Percentiles rank a stretch among this genome's conserved stretches.
These are phyloP conservation scores for Globisporangium cederbergense DNA, from an alignment of 352 stramenopile genomes.

Conservation along the genomic window DNA sequence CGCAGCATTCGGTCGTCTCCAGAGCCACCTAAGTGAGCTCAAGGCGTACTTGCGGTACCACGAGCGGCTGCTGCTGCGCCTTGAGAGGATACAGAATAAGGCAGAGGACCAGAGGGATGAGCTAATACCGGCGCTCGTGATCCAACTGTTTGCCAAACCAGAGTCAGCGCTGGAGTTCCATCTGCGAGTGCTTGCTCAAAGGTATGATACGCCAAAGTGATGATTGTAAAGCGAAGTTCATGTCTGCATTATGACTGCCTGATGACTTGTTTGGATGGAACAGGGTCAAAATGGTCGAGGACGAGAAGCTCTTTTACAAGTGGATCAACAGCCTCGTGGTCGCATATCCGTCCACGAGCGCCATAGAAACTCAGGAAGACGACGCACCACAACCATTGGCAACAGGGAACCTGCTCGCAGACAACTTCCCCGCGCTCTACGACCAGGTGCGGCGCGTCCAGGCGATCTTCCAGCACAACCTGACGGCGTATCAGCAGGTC, in stretches of 20 bases:
- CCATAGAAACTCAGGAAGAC: neutral
- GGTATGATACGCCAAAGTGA: conserved; percentile 17
- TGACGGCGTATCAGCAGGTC: conserved; percentile 28
- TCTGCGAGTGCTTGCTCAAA: conserved; percentile 34
- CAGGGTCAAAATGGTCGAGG: conserved; percentile 51
- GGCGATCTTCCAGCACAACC: conserved; percentile 25
- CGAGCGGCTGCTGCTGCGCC: conserved; percentile 32
- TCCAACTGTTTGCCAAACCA: conserved; percentile 36
- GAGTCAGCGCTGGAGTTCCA: conserved; percentile 33
- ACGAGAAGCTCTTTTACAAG: conserved; percentile 70
- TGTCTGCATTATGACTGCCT: neutral
- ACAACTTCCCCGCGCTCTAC: conserved; percentile 16
- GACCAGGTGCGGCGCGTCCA: conserved; percentile 29
- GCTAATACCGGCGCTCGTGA: conserved; percentile 34
- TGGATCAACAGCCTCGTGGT: conserved; percentile 60
- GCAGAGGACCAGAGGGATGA: conserved; percentile 21
- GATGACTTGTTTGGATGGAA: neutral
- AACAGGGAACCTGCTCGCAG: neutral
- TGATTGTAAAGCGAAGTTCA: neutral
- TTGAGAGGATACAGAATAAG: conserved; percentile 31
- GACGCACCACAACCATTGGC: neutral
- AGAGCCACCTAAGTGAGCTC: conserved; percentile 35
- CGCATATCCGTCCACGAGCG: neutral
- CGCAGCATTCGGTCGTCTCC: conserved; percentile 35
- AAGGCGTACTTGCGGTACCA: conserved; percentile 32